Conservation (phyloP, 306 rosid genomes). For the Betula pendula region DNA sequence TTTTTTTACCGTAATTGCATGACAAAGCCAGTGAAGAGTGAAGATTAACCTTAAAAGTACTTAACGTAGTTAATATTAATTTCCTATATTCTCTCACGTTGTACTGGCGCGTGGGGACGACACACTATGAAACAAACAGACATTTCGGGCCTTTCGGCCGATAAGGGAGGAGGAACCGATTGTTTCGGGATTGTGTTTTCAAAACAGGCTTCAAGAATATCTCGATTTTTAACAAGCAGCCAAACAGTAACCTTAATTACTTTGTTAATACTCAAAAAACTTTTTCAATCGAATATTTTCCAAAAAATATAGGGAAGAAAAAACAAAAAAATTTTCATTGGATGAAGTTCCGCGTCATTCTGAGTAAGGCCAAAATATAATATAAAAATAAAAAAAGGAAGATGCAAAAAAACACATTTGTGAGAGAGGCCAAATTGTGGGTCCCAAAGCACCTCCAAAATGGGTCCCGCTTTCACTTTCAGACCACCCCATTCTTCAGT, state of each 20-base stretch:
- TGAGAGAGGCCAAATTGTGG: constrained; percentile 29
- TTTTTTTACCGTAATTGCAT: no score
- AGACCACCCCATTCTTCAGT: constrained; percentile 19
- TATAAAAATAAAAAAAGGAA: not conserved
- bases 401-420: not conserved
- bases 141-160: not conserved
- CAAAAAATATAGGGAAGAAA: not conserved
- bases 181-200: constrained; percentile 38
- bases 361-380: not conserved
- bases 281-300: no score
- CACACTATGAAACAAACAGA: not conserved
- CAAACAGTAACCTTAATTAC: constrained; percentile 14
- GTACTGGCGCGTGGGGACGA: not conserved
- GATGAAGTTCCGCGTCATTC: constrained; percentile 25
- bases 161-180: constrained; percentile 28
- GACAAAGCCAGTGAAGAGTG: no score
- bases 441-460: constrained; percentile 28
- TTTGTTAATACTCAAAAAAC: no score
- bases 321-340: constrained; percentile 8
- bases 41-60: not conserved
- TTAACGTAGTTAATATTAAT: not conserved
- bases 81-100: not conserved
- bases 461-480: constrained; percentile 42
- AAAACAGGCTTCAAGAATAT: not conserved
- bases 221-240: constrained; percentile 10